Conservation (phyloP, 2,329 filamentous ascomycete genomes). For the Periglandula ipomoeae region DNA sequence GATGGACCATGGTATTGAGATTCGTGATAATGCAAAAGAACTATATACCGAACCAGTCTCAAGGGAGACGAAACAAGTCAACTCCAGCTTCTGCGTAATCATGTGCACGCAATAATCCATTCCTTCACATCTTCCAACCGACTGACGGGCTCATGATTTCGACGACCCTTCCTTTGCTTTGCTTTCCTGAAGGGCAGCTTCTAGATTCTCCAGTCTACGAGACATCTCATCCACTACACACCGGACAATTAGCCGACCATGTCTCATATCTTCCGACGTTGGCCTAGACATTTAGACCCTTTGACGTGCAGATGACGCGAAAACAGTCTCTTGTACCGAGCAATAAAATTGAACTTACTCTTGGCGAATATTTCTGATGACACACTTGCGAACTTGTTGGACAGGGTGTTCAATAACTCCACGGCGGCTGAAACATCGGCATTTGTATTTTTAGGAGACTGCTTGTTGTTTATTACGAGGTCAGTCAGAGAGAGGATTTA, state of each 20-base stretch:
- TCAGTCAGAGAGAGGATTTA: neutral
- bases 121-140: too few relatives aligned
- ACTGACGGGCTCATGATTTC: conserved; percentile 20
- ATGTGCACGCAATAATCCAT: neutral
- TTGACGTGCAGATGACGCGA: neutral
- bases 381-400: conserved; percentile 75
- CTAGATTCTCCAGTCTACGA: conserved; percentile 72
- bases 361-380: conserved; percentile 84
- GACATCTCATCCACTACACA: conserved; percentile 90
- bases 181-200: conserved; percentile 57
- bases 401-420: conserved; percentile 75
- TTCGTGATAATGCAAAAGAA: too few relatives aligned
- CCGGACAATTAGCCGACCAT: conserved; percentile 9
- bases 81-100: neutral
- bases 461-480: neutral
- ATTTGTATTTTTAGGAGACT: conserved; percentile 35
- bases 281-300: neutral
- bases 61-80: neutral
- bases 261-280: neutral
- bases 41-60: too few relatives aligned
- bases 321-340: neutral
- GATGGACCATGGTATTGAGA: neutral
- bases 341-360: conserved; percentile 44
- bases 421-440: conserved; percentile 68
- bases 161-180: conserved; percentile 35